Evolutionary conservation across 1,139 yeast species (phyloP).

Genomic region (Meyerozyma elateridarum): DNA sequence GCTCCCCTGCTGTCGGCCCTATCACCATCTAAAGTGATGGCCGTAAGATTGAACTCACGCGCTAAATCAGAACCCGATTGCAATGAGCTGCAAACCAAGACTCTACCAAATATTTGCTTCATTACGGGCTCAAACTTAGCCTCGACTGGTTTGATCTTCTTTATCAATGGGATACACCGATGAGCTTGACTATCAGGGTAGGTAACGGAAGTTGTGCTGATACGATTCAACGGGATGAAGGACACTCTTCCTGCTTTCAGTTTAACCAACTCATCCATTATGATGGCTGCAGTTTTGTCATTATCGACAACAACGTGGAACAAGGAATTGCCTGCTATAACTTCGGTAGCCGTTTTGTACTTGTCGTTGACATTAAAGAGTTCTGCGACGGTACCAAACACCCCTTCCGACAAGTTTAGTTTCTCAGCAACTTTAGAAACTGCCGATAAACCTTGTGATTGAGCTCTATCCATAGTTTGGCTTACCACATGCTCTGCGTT

Average conservation of each 20-base stretch:
- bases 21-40: constrained; percentile 91
- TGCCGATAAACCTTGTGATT: constrained; percentile 65
- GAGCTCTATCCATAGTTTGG: constrained; percentile 71
- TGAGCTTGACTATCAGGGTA: constrained; percentile 54
- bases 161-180: constrained; percentile 69
- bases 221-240: constrained; percentile 80
- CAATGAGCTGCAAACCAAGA: constrained; percentile 71
- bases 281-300: constrained; percentile 73
- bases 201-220: constrained; percentile 30
- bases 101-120: constrained; percentile 73
- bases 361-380: constrained; percentile 75
- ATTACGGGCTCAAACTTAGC: constrained; percentile 58
- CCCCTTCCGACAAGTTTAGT: constrained; percentile 52
- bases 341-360: constrained; percentile 82
- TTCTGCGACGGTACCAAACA: constrained; percentile 83
- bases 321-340: constrained; percentile 79
- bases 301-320: constrained; percentile 88
- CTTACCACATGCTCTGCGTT: constrained; percentile 56
- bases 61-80: constrained; percentile 69
- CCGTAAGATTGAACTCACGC: constrained; percentile 55
- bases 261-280: constrained; percentile 74
- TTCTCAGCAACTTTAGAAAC: constrained; percentile 56
- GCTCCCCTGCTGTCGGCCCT: constrained; percentile 80
- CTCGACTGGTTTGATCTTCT: constrained; percentile 59
- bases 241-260: constrained; percentile 80